Percentiles rank a stretch among this genome's conserved stretches.
phyloP scores from a whole-genome alignment of 495 filamentous ascomycete species.

The Xylaria intraflava region DNA sequence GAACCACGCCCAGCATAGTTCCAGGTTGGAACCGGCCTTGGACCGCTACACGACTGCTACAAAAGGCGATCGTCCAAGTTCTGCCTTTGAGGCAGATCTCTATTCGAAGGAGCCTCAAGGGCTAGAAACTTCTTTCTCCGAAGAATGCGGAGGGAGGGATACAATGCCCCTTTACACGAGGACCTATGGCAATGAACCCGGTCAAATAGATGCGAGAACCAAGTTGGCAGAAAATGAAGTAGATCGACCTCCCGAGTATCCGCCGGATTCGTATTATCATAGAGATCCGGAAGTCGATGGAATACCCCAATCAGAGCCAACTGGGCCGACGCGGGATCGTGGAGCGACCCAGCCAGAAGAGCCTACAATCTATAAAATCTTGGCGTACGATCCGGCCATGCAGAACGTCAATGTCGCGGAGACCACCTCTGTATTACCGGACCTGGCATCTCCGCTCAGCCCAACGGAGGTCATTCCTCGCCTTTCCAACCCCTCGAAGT shows the following conservation, averaged over 20 bases:
- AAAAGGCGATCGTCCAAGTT: slow-evolving; percentile 7
- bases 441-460: slow-evolving; percentile 37
- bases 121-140: slow-evolving; percentile 29
- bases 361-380: slow-evolving; percentile 57
- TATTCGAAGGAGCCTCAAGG: slow-evolving; percentile 34
- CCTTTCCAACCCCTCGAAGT: slow-evolving; percentile 64
- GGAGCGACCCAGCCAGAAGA: slow-evolving; percentile 14
- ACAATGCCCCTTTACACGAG: slow-evolving; percentile 19
- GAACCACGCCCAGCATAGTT: slow-evolving; percentile 20
- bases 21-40: slow-evolving; percentile 25
- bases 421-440: slow-evolving; percentile 52
- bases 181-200: slow-evolving; percentile 19
- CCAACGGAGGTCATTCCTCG: slow-evolving; percentile 59
- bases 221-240: not conserved
- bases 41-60: slow-evolving; percentile 10
- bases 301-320: slow-evolving; percentile 7
- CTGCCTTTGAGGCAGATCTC: slow-evolving; percentile 16
- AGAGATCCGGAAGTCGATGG: slow-evolving; percentile 24
- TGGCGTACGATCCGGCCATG: slow-evolving; percentile 64
- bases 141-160: slow-evolving; percentile 26
- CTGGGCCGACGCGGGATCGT: not conserved
- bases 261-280: slow-evolving; percentile 12
- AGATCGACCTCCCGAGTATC: slow-evolving; percentile 1
- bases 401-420: slow-evolving; percentile 54
- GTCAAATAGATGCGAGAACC: not conserved